Conservation (phyloP, 352 stramenopile species). For the Plasmopara viticola region DNA sequence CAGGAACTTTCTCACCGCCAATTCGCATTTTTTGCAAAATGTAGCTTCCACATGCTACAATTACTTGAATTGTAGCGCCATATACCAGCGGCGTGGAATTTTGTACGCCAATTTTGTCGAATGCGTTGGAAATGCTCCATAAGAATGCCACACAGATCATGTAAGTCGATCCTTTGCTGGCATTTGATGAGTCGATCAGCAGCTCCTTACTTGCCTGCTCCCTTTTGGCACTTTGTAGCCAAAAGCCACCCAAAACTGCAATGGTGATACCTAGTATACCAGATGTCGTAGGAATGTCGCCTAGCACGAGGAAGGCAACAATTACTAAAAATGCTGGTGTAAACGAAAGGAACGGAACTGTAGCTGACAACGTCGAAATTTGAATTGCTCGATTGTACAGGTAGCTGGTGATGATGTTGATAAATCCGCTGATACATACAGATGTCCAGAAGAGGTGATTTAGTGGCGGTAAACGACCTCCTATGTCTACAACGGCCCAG, state of each 20-base stretch:
- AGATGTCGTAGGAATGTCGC: slow-evolving; percentile 59
- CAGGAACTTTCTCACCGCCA: slow-evolving; percentile 51
- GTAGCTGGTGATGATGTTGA: slow-evolving; percentile 81
- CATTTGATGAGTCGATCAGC: slow-evolving; percentile 42
- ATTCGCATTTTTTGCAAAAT: slow-evolving; percentile 54
- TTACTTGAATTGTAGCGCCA: slow-evolving; percentile 62
- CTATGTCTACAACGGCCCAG: slow-evolving; percentile 57
- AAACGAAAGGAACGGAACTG: slow-evolving; percentile 75
- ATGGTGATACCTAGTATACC: slow-evolving; percentile 62
- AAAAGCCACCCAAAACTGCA: slow-evolving; percentile 65
- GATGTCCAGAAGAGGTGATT: slow-evolving; percentile 81
- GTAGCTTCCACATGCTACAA: slow-evolving; percentile 57
- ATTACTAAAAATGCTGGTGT: slow-evolving; percentile 70
- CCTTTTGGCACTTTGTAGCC: slow-evolving; percentile 58
- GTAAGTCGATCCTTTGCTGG: slow-evolving; percentile 73
- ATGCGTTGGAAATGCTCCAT: slow-evolving; percentile 79
- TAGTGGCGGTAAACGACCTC: slow-evolving; percentile 43
- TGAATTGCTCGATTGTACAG: slow-evolving; percentile 79
- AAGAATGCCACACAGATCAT: slow-evolving; percentile 78
- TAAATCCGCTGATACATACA: slow-evolving; percentile 58
- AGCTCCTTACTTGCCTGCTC: slow-evolving; percentile 38
- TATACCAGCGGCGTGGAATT: slow-evolving; percentile 73
- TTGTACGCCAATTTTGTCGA: slow-evolving; percentile 81
- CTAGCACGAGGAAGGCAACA: slow-evolving; percentile 68
- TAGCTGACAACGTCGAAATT: slow-evolving; percentile 75